Conservation (phyloP, 2,329 filamentous ascomycete genomes). For the Neonectria neomacrospora region DNA sequence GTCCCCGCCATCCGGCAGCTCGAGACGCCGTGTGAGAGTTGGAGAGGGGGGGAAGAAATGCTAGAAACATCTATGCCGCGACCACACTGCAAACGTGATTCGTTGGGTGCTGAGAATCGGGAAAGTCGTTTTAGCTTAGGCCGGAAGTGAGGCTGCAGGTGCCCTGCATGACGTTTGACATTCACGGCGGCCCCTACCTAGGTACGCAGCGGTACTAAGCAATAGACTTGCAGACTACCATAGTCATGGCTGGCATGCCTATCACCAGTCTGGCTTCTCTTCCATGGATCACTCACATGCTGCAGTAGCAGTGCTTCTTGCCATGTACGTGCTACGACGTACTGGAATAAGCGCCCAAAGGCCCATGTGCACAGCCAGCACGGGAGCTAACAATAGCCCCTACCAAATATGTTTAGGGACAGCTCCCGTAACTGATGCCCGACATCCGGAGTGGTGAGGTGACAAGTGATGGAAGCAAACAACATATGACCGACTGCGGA, state of each 20-base stretch:
- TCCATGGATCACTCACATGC: constrained; percentile 3
- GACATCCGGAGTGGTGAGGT: background rate
- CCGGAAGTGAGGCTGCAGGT: constrained; percentile 21
- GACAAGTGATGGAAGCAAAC: background rate
- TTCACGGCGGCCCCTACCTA: constrained; percentile 3
- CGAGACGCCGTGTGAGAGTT: background rate
- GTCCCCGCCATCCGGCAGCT: background rate
- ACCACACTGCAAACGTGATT: constrained; percentile 5
- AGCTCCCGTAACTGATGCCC: background rate
- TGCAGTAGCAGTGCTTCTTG: constrained; percentile 5
- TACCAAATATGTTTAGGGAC: background rate
- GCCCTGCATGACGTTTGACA: constrained; percentile 27
- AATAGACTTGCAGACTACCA: constrained; percentile 10
- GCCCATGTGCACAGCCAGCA: background rate
- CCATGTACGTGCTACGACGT: constrained; percentile 1
- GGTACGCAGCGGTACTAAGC: background rate
- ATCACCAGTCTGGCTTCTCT: background rate
- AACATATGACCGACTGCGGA: background rate
- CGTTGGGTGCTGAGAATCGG: constrained; percentile 1
- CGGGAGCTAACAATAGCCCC: constrained; percentile 9
- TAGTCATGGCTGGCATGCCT: background rate
- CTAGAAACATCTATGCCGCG: constrained; percentile 1
- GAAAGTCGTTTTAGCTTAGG: constrained; percentile 11
- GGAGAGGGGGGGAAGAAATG: background rate
- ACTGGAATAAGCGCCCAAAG: background rate